Conservation (phyloP, 2,329 filamentous ascomycete species). For the Rutstroemia sp. region DNA sequence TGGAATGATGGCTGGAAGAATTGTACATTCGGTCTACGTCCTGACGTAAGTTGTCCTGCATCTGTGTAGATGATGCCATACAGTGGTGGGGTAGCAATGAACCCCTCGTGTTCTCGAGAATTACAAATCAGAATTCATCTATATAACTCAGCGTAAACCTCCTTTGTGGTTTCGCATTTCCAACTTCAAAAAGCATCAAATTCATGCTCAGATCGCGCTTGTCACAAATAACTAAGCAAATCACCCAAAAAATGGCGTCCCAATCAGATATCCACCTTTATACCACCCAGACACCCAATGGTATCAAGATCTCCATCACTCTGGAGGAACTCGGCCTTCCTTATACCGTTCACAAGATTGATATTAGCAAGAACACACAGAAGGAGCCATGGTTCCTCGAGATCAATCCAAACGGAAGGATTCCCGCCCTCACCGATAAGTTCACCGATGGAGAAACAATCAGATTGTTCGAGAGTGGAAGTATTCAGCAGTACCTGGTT, state of each 20-base stretch:
- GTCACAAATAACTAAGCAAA: constrained; percentile 16
- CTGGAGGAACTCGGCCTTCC: constrained; percentile 77
- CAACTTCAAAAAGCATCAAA: background rate
- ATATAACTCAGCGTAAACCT: background rate
- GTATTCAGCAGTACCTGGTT: constrained; percentile 77
- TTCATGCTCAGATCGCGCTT: background rate
- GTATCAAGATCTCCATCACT: constrained; percentile 81
- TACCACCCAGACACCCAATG: constrained; percentile 78
- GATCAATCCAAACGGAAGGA: constrained; percentile 90
- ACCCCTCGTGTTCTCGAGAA: background rate
- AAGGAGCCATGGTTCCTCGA: constrained; percentile 83
- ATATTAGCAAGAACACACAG: constrained; percentile 69
- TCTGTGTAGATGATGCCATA: too few species aligned
- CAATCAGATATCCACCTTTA: constrained; percentile 29
- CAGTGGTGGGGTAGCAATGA: too few species aligned
- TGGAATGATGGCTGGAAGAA: too few species aligned
- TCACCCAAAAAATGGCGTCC: constrained; percentile 35
- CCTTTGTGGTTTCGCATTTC: background rate
- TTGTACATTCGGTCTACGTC: too few species aligned
- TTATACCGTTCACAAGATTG: constrained; percentile 69
- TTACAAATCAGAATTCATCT: constrained; percentile 1
- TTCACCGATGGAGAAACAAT: constrained; percentile 67
- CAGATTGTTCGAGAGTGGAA: constrained; percentile 73
- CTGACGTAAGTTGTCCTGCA: too few species aligned
- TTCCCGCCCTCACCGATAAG: constrained; percentile 78